Evolutionary conservation across 2,329 filamentous ascomycete genomes (phyloP).

Genomic region (Neonectria punicea): DNA sequence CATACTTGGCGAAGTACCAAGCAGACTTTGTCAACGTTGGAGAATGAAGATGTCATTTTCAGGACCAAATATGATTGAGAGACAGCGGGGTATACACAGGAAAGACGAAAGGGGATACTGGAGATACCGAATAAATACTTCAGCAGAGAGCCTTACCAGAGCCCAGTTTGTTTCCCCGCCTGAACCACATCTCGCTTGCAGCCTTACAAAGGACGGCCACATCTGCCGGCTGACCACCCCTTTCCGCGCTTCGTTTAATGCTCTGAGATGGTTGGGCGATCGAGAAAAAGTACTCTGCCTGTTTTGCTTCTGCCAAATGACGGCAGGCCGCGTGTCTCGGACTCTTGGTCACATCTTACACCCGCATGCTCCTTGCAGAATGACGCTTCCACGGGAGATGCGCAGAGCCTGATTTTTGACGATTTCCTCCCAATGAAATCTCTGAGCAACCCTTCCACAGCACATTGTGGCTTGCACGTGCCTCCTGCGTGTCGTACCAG

Average conservation of each 20-base stretch:
- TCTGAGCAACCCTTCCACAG: neutral
- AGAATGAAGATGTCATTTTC: neutral
- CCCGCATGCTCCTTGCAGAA: neutral
- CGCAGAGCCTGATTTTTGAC: neutral
- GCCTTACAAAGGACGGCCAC: neutral
- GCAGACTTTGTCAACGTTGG: neutral
- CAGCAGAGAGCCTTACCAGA: neutral
- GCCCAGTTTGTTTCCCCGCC: neutral
- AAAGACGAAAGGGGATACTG: neutral
- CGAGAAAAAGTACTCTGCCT: neutral
- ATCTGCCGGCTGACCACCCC: neutral
- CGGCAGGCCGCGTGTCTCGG: neutral
- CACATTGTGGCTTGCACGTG: neutral
- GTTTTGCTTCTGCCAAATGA: neutral
- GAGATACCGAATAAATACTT: neutral
- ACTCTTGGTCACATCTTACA: neutral
- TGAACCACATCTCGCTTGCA: neutral
- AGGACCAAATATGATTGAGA: neutral
- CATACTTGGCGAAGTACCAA: slow-evolving; percentile 1
- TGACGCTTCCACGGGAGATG: neutral
- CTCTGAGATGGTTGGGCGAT: neutral
- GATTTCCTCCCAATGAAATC: neutral
- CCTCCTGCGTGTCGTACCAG: neutral
- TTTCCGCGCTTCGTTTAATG: neutral
- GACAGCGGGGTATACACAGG: neutral